Conservation (phyloP, 2,329 filamentous ascomycete genomes). For the Coniochaeta sp. region DNA sequence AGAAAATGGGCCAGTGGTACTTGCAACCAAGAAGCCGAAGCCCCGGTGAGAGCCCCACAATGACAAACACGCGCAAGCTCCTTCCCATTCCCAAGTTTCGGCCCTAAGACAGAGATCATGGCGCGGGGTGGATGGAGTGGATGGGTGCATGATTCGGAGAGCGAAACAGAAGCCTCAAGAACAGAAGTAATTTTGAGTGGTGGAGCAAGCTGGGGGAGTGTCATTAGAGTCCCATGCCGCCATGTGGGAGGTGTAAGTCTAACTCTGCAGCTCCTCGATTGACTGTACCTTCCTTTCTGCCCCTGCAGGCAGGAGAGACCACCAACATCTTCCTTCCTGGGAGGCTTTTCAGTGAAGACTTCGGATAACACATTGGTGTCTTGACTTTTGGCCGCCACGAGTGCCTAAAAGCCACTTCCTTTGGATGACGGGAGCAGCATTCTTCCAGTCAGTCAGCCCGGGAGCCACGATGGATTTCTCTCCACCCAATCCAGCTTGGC, state of each 20-base stretch:
- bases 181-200: constrained; percentile 1
- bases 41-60: not conserved
- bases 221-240: no score
- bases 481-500: not conserved
- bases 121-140: not conserved
- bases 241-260: not conserved
- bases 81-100: not conserved
- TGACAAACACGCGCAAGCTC: not conserved
- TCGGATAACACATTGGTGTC: no score
- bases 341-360: no score
- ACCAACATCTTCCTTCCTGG: no score
- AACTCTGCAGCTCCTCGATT: not conserved
- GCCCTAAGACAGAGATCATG: not conserved
- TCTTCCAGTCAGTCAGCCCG: no score
- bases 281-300: not conserved
- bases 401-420: no score
- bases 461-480: not conserved
- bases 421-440: no score
- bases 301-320: no score
- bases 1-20: not conserved
- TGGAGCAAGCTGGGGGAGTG: not conserved
- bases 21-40: not conserved
- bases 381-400: no score
- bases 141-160: constrained; percentile 2
- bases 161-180: not conserved